A percentile compares a stretch with the other conserved stretches of the same genome.
Conservation (phyloP, 371 early-diverging fungal species). For the Parasitella parasitica region DNA sequence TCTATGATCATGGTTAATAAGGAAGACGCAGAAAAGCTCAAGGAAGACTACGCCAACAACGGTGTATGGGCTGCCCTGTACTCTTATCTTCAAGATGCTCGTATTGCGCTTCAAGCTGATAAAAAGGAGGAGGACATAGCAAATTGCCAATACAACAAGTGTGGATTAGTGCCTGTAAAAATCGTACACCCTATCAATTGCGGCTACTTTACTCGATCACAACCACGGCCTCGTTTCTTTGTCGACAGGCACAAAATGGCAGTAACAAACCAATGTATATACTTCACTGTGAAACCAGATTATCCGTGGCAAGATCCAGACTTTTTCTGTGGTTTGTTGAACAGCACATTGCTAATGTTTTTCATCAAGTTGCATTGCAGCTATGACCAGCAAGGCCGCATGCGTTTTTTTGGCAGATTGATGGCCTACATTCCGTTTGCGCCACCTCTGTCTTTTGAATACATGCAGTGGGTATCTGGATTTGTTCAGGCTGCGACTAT, state of each 20-base stretch:
- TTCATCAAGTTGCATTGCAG: slow-evolving; percentile 54
- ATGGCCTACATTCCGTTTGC: slow-evolving; percentile 67
- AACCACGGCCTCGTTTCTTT: slow-evolving; percentile 62
- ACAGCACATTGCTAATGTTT: slow-evolving; percentile 57
- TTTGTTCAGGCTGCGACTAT: slow-evolving; percentile 23
- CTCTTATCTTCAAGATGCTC: slow-evolving; percentile 44
- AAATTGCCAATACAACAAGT: slow-evolving; percentile 57
- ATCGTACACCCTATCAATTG: slow-evolving; percentile 68
- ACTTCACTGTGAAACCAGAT: slow-evolving; percentile 47
- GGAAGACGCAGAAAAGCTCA: slow-evolving; percentile 48
- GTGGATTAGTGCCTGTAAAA: slow-evolving; percentile 56
- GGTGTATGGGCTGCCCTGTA: slow-evolving; percentile 34
- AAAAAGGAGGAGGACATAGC: slow-evolving; percentile 45
- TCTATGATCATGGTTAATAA: slow-evolving; percentile 60
- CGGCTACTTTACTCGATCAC: slow-evolving; percentile 61
- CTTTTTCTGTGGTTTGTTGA: slow-evolving; percentile 57
- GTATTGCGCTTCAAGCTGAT: slow-evolving; percentile 41
- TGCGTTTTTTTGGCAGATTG: slow-evolving; percentile 59
- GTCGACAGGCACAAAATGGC: slow-evolving; percentile 38
- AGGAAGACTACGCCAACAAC: slow-evolving; percentile 28
- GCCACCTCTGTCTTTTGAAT: slow-evolving; percentile 27
- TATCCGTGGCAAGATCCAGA: slow-evolving; percentile 27
- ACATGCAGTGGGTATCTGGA: slow-evolving; percentile 12
- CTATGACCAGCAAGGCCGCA: slow-evolving; percentile 66
- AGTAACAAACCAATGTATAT: slow-evolving; percentile 65